Evolutionary conservation across 768 basidiomycete species (phyloP).

Genomic region (Leucocoprinus leucothites): DNA sequence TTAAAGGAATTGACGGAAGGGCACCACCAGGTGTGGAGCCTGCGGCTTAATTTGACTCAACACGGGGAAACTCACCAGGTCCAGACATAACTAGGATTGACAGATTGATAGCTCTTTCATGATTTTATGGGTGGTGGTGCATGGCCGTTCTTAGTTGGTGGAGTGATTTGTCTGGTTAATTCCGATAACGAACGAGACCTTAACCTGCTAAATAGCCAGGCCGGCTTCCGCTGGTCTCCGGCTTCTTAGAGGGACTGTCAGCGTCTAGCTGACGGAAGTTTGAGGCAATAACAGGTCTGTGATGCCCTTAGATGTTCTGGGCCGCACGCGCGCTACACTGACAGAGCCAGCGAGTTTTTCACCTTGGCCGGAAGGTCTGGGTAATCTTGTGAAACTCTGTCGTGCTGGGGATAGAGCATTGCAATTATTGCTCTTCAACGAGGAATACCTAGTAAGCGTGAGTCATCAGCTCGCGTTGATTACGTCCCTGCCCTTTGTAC

Average conservation of each 20-base stretch:
- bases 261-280: no score
- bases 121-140: slow-evolving; percentile 86
- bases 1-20: slow-evolving; percentile 85
- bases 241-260: no score
- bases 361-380: slow-evolving; percentile 71
- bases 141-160: slow-evolving; percentile 88
- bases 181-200: slow-evolving; percentile 94
- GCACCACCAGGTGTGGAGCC: slow-evolving; percentile 78
- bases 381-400: slow-evolving; percentile 51
- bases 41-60: slow-evolving; percentile 85
- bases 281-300: no score
- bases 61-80: slow-evolving; percentile 80
- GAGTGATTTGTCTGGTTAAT: slow-evolving; percentile 98
- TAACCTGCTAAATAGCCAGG: slow-evolving; percentile 90
- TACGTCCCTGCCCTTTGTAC: no score
- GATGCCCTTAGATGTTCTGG: no score
- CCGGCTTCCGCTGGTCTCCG: slow-evolving; percentile 71
- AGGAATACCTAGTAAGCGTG: no score
- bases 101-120: slow-evolving; percentile 84
- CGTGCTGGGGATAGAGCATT: no score
- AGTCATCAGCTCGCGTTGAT: no score
- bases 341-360: slow-evolving; percentile 80
- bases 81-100: slow-evolving; percentile 75
- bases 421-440: no score
- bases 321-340: slow-evolving; percentile 87